phyloP scores from a whole-genome alignment of 2,329 filamentous ascomycete genomes.

The Coniochaeta pulveracea region DNA sequence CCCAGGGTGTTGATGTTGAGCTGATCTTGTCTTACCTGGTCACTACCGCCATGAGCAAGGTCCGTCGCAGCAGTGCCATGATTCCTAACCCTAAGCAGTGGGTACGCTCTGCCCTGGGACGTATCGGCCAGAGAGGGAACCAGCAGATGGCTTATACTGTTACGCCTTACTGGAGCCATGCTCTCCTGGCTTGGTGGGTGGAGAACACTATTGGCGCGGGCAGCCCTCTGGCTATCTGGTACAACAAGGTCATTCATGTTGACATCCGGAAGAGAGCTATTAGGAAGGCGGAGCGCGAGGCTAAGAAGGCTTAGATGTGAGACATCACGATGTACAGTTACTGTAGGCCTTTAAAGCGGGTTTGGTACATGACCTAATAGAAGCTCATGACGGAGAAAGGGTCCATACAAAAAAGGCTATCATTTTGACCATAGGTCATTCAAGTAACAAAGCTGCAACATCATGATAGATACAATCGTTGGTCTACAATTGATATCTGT shows the following conservation, averaged over 20 bases:
- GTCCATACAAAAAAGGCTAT: too few relatives aligned
- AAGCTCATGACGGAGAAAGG: too few relatives aligned
- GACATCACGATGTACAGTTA: too few relatives aligned
- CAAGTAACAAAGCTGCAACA: too few relatives aligned
- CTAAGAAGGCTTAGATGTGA: too few relatives aligned
- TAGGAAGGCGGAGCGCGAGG: constrained; percentile 72
- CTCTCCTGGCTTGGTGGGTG: constrained; percentile 75
- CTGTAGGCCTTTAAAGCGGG: too few relatives aligned
- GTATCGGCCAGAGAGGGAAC: constrained; percentile 72
- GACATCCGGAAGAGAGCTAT: constrained; percentile 74
- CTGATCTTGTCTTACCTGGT: constrained; percentile 87
- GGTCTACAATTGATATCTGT: too few relatives aligned
- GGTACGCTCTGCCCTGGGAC: constrained; percentile 65
- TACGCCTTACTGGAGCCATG: constrained; percentile 90
- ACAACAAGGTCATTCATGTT: constrained; percentile 61
- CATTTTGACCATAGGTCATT: too few relatives aligned
- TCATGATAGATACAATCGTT: too few relatives aligned
- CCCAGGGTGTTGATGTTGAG: constrained; percentile 77
- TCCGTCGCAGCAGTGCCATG: constrained; percentile 64
- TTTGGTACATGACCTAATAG: too few relatives aligned
- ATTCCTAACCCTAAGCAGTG: constrained; percentile 77
- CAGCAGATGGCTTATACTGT: constrained; percentile 74
- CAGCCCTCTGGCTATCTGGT: constrained; percentile 31
- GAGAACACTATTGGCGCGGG: constrained; percentile 44
- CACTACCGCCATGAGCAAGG: constrained; percentile 94